Base-by-base conservation (phyloP, 169 alveolate species). In the Plasmodium relictum region DNA sequence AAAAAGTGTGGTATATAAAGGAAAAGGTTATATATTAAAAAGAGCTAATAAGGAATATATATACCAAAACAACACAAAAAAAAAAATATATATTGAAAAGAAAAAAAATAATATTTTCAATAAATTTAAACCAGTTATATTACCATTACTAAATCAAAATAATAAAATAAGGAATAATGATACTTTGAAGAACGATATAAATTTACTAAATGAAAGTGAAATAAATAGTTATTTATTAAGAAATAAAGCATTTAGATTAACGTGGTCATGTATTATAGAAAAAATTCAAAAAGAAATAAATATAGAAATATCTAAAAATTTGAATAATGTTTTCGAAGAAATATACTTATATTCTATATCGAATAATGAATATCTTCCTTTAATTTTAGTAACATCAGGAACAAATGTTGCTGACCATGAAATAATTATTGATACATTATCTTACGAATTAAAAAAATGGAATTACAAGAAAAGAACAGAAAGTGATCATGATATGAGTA, bases 351-450 rank as follows among this genome's bases (percentile, higher is more conserved):
- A 78, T 58, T 78, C 89, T 0, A 69, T 65, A 37, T 78, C 89
- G 0, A 50, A 65, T 20, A 66, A 44, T 65, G 72, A 78, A 58
- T 66, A 65, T 16, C 71, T 78, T 0, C 89, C 89, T 3, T 58
- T 78, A 3, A 65, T 78, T 65, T 66, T 78, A 58, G 66, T 78
- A 73, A 78, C 89, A 3, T 78, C 89, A 2, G 89, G 89, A 16
- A 78, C 89, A 37, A 78, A 78, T 37, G 89, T 78, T 37, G 73
- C 78, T 42, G 89, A 78, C 37, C 89, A 78, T 26, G 89, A 78
- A 58, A 66, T 78, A 6, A 68, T 78, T 24, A 78, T 78, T 22
- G 89, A 78, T 37, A 45, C 89, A 7, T 42, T 78, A 10, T 78
- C 89, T 12, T 78, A 78, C 31, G 78, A 78, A 26, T 42, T 78